phyloP scores from a whole-genome alignment of 1,139 yeast genomes.

The Starmera stellimalicola region DNA sequence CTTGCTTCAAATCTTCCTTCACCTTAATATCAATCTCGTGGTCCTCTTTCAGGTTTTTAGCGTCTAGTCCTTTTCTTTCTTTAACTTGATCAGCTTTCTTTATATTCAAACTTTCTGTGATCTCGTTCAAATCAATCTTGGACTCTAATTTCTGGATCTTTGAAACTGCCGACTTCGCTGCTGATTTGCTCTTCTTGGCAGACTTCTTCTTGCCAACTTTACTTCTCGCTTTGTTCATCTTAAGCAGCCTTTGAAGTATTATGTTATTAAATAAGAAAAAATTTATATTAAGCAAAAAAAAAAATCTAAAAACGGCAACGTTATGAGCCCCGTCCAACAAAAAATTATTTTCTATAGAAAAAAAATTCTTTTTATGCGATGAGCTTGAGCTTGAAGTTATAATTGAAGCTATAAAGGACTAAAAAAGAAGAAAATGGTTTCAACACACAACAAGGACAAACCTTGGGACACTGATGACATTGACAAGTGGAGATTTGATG shows the following conservation, averaged over 20 bases:
- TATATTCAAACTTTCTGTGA: constrained; percentile 21
- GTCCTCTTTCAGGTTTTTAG: constrained; percentile 25
- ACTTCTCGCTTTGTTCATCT: constrained; percentile 9
- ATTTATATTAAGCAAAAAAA: too few species aligned
- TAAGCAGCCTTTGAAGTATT: constrained; percentile 6
- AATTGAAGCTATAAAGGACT: background rate
- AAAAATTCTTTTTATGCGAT: constrained; percentile 5
- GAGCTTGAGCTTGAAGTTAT: constrained; percentile 2
- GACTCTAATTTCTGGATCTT: constrained; percentile 33
- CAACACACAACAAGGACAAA: constrained; percentile 87
- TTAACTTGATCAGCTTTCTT: constrained; percentile 13
- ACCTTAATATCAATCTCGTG: constrained; percentile 34
- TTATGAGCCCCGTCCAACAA: too few species aligned
- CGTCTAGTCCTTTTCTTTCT: constrained; percentile 23
- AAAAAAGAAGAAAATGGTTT: constrained; percentile 46
- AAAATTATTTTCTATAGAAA: constrained; percentile 2
- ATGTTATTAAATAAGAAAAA: too few species aligned
- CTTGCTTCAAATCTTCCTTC: constrained; percentile 29
- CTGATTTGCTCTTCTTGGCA: constrained; percentile 8
- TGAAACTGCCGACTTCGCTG: constrained; percentile 14
- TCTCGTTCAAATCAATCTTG: constrained; percentile 27
- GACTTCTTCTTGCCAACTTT: constrained; percentile 12
- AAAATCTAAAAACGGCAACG: too few species aligned
- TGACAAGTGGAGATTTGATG: constrained; percentile 88
- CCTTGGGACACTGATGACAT: constrained; percentile 98